Conservation (phyloP, 2,329 filamentous ascomycete species). For the Bipolaris victoriae region DNA sequence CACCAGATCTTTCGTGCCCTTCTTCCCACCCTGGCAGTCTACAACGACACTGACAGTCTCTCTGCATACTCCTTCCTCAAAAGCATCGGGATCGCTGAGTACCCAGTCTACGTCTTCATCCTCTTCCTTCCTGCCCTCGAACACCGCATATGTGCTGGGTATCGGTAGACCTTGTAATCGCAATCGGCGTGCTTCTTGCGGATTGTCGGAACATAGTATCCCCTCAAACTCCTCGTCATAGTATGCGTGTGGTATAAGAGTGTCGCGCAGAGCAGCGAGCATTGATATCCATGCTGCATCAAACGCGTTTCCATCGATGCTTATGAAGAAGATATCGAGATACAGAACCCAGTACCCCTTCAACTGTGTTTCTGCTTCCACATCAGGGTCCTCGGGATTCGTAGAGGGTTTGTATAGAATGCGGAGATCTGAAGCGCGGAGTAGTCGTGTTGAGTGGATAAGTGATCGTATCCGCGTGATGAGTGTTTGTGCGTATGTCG, state of each 20-base stretch:
- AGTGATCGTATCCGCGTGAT: conserved; percentile 80
- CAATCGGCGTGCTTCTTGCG: conserved; percentile 62
- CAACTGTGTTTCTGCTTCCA: conserved; percentile 59
- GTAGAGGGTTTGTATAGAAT: conserved; percentile 68
- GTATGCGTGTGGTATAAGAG: conserved; percentile 75
- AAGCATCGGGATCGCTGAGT: conserved; percentile 83
- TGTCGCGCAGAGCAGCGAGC: conserved; percentile 79
- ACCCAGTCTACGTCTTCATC: conserved; percentile 65
- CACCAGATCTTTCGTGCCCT: conserved; percentile 69
- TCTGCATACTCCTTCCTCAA: conserved; percentile 84
- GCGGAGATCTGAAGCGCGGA: conserved; percentile 71
- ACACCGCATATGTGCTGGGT: conserved; percentile 78
- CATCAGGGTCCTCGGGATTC: conserved; percentile 54
- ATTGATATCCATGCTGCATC: conserved; percentile 89
- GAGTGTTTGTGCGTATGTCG: conserved; percentile 79
- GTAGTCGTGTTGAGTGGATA: conserved; percentile 71
- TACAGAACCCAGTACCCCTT: conserved; percentile 96
- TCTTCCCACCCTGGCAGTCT: conserved; percentile 67
- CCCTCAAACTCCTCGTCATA: conserved; percentile 85
- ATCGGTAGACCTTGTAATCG: conserved; percentile 71
- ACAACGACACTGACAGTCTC: conserved; percentile 85
- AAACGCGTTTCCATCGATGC: conserved; percentile 88
- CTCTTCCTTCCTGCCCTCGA: conserved; percentile 56
- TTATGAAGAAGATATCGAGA: conserved; percentile 93
- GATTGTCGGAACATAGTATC: conserved; percentile 73